These are phyloP conservation scores for Ilyonectria robusta DNA, from an alignment of 2,329 filamentous ascomycete genomes.

Conservation along the genomic window DNA sequence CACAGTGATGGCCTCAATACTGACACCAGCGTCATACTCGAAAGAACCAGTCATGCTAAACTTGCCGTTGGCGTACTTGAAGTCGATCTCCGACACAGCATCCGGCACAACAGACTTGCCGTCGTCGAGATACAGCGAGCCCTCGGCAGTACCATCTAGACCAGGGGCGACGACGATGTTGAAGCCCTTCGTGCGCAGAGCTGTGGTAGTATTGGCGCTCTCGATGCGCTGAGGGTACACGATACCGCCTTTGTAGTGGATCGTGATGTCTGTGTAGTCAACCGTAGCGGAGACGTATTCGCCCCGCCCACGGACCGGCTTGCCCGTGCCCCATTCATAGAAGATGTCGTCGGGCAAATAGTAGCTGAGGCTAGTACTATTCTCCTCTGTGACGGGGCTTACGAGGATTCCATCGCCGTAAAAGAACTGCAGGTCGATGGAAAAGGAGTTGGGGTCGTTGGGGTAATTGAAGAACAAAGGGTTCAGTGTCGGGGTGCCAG, in stretches of 20 bases:
- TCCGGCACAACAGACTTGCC: conserved; percentile 75
- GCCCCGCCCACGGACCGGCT: conserved; percentile 55
- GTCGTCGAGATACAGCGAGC: conserved; percentile 81
- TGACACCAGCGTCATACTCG: conserved; percentile 62
- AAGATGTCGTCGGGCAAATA: conserved; percentile 66
- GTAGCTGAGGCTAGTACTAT: conserved; percentile 55
- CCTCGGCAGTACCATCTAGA: conserved; percentile 72
- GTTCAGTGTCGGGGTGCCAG: conserved; percentile 76
- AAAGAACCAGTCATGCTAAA: conserved; percentile 68
- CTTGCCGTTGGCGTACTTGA: conserved; percentile 68
- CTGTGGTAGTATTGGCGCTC: conserved; percentile 73
- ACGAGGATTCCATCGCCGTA: conserved; percentile 62
- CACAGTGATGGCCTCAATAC: conserved; percentile 63
- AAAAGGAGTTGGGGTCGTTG: conserved; percentile 58
- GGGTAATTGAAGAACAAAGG: conserved; percentile 81
- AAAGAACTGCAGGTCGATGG: conserved; percentile 64
- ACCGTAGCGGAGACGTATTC: conserved; percentile 50
- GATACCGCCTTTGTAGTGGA: conserved; percentile 74
- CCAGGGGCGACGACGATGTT: conserved; percentile 77
- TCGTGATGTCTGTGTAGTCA: conserved; percentile 67
- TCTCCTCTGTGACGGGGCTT: conserved; percentile 62
- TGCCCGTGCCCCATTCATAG: conserved; percentile 65
- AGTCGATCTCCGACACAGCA: conserved; percentile 69
- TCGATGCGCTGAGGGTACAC: conserved; percentile 72
- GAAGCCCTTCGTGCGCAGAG: conserved; percentile 75